Conservation (phyloP, 106 monocot species). For the Acorus gramineus region DNA sequence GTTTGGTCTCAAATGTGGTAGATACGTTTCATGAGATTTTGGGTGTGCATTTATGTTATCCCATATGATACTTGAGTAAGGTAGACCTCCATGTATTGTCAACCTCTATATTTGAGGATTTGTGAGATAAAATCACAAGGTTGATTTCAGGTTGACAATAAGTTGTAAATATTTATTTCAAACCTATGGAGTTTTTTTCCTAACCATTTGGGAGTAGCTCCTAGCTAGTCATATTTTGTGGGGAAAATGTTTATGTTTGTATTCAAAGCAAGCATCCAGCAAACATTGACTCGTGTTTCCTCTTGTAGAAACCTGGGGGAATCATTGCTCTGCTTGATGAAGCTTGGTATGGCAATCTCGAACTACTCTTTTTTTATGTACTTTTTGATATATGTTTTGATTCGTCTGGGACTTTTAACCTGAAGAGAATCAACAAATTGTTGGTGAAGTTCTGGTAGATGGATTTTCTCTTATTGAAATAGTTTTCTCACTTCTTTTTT, state of each 20-base stretch:
- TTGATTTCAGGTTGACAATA: too few species aligned
- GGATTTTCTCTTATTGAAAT: background rate
- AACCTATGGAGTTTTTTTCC: background rate
- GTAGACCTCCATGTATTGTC: too few species aligned
- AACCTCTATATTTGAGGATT: too few species aligned
- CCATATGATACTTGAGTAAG: too few species aligned
- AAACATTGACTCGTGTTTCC: background rate
- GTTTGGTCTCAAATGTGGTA: too few species aligned
- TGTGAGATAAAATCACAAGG: too few species aligned
- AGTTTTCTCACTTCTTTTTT: slow-evolving; percentile 2
- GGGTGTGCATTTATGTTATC: too few species aligned
- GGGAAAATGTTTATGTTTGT: background rate
- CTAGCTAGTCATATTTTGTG: background rate
- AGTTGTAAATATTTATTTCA: background rate
- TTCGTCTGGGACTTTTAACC: background rate
- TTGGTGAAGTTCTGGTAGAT: background rate
- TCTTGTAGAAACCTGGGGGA: slow-evolving; percentile 93
- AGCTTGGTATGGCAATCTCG: slow-evolving; percentile 63
- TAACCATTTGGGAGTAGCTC: background rate
- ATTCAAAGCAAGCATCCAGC: background rate
- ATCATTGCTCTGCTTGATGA: slow-evolving; percentile 95
- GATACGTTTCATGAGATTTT: too few species aligned
- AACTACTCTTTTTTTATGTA: background rate
- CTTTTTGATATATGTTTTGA: background rate
- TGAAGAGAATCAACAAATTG: too few species aligned